Percentiles rank a stretch among this genome's conserved stretches.
phyloP scores from a whole-genome alignment of 225 moss, liverwort and hornwort genomes.

The Climacium dendroides region DNA sequence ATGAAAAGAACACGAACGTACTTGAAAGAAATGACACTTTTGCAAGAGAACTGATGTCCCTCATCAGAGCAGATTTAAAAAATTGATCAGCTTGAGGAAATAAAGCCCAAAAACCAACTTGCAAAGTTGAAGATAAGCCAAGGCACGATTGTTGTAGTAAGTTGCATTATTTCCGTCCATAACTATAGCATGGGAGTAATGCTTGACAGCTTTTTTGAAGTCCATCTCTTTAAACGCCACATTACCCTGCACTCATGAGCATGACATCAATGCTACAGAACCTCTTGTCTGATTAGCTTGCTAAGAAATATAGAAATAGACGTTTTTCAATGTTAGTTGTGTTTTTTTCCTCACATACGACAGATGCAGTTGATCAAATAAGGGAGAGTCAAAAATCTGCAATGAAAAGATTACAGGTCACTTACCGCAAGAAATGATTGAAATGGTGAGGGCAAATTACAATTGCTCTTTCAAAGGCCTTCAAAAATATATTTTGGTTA shows the following conservation, averaged over 20 bases:
- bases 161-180: conserved; percentile 70
- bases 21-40: background rate
- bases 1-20: background rate
- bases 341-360: background rate
- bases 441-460: background rate
- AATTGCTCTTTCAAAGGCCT: background rate
- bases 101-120: conserved; percentile 18
- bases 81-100: background rate
- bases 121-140: conserved; percentile 81
- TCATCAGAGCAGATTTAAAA: background rate
- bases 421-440: background rate
- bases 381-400: background rate
- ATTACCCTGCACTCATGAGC: conserved; percentile 58
- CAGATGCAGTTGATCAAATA: background rate
- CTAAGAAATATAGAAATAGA: background rate
- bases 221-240: conserved; percentile 74
- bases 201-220: conserved; percentile 63
- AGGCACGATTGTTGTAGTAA: conserved; percentile 85
- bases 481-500: background rate
- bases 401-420: background rate
- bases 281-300: background rate
- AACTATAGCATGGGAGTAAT: conserved; percentile 68
- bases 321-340: background rate
- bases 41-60: background rate
- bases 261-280: background rate